Base-by-base conservation (phyloP, 2,329 filamentous ascomycete genomes). In the Phyllosticta citriasiana region DNA sequence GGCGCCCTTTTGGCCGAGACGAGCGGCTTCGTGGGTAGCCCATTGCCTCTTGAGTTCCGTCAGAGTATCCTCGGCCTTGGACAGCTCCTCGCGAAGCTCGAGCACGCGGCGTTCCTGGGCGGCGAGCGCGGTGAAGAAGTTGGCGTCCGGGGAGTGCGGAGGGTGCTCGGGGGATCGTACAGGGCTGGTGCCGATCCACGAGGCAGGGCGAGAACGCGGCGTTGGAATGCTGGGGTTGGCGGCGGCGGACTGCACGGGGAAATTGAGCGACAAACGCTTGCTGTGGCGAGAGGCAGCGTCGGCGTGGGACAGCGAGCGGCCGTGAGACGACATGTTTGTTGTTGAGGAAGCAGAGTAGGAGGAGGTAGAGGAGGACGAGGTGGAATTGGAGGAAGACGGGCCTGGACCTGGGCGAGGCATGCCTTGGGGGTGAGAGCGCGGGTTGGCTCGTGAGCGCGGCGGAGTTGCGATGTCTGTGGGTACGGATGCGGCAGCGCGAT, bases 61-160 rank as follows among this genome's bases (percentile, higher is more conserved):
- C 51, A 99, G 79, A 55, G 96, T 88, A 12, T 79, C 76, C 72
- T 99, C 93, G 5, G 94, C 93, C 63, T 86, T 87, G 25, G 80
- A 78, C n/a, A 99, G 79, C 73, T 97, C 93, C 73, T 99, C 94
- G 63, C 87, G 88, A 58, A 99, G 79, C 75, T 97, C 94, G 62
- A 99, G 77, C 1, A 99, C 93, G 66, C 85, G 86, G 62, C 94
- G 83, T 77, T 99, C 94, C 76, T 97, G 92, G 14, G 90, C 87
- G 53, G 94, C 94, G 68, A 99, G 88, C 62, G 92, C 88, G 64
- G 91, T 92, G 66, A 99, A 86, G 68, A 97, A 89, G 64, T 72
- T 75, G 54, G 66, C 68, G 60, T 74, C 72, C 35, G 71, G 64
- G 0, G 66, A 66, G 14, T 70, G 61, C 52, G 66, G 60, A 51